A percentile compares a stretch with the other conserved stretches of the same genome.
phyloP scores from a whole-genome alignment of 805 yeast genomes.

The Brettanomyces custersianus region DNA sequence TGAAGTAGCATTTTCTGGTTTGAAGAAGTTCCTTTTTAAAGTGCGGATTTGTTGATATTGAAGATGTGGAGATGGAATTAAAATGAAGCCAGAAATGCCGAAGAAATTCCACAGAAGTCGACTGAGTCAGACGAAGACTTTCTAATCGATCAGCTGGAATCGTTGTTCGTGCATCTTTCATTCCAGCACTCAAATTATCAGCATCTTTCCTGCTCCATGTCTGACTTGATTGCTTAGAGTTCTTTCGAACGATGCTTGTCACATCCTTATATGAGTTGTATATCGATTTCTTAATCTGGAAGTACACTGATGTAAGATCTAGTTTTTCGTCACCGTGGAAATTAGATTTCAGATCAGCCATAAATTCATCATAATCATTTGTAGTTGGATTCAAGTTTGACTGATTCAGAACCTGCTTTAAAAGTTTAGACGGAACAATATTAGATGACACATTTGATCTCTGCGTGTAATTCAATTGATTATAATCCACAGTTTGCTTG shows the following conservation, averaged over 20 bases:
- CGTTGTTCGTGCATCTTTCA: slow-evolving; percentile 19
- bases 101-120: slow-evolving; percentile 66
- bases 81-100: slow-evolving; percentile 68
- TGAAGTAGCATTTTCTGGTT: slow-evolving; percentile 37
- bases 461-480: slow-evolving; percentile 32
- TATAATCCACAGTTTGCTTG: slow-evolving; percentile 38
- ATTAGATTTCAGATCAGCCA: slow-evolving; percentile 13
- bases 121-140: slow-evolving; percentile 50
- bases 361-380: slow-evolving; percentile 19
- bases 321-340: slow-evolving; percentile 14
- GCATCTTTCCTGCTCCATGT: slow-evolving; percentile 28
- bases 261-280: slow-evolving; percentile 37
- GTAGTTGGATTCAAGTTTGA: slow-evolving; percentile 21
- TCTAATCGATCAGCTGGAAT: slow-evolving; percentile 26
- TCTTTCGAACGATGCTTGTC: slow-evolving; percentile 37
- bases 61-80: slow-evolving; percentile 26
- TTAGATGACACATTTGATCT: slow-evolving; percentile 19
- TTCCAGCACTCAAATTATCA: slow-evolving; percentile 5
- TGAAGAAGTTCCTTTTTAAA: slow-evolving; percentile 23
- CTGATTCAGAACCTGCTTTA: slow-evolving; percentile 11
- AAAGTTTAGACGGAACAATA: slow-evolving; percentile 16
- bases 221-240: slow-evolving; percentile 45
- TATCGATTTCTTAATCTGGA: slow-evolving; percentile 24
- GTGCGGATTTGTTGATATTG: slow-evolving; percentile 21
- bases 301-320: slow-evolving; percentile 18